phyloP scores from a whole-genome alignment of 169 alveolate genomes.

The Perkinsus chesapeaki region DNA sequence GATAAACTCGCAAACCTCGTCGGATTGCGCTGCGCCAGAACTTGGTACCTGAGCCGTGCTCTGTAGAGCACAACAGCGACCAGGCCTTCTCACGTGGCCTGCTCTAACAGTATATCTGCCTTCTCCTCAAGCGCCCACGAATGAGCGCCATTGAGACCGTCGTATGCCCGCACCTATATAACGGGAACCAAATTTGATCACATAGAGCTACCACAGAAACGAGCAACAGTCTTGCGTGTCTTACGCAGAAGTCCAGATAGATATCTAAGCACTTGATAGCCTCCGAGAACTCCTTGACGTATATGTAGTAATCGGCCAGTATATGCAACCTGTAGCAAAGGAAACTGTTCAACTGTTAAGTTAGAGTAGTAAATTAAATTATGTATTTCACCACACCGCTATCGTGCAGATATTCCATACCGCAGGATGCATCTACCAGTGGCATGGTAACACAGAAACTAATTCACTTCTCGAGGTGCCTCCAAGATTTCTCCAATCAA shows the following conservation, averaged over 20 bases:
- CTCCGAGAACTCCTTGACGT: not conserved
- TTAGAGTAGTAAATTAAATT: no score
- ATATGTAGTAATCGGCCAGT: not conserved
- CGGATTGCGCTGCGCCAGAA: not conserved
- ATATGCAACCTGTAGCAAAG: not conserved
- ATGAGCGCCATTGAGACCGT: not conserved
- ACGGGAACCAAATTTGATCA: no score
- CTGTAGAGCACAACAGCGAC: not conserved
- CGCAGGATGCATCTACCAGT: no score
- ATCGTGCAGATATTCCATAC: no score
- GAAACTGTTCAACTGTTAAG: no score
- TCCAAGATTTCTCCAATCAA: not conserved
- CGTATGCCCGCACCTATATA: not conserved
- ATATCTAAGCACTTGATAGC: not conserved
- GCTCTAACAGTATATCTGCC: not conserved
- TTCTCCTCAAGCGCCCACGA: not conserved
- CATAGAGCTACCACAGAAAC: no score
- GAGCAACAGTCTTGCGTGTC: no score
- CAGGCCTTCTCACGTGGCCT: not conserved
- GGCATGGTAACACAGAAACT: no score
- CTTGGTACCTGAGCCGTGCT: not conserved
- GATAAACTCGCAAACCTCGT: not conserved
- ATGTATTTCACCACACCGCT: no score
- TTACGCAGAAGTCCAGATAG: not conserved
- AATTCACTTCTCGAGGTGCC: no score